A percentile compares a stretch with the other conserved stretches of the same genome.
phyloP scores from a whole-genome alignment of 768 basidiomycete genomes.

The Suillus plorans region DNA sequence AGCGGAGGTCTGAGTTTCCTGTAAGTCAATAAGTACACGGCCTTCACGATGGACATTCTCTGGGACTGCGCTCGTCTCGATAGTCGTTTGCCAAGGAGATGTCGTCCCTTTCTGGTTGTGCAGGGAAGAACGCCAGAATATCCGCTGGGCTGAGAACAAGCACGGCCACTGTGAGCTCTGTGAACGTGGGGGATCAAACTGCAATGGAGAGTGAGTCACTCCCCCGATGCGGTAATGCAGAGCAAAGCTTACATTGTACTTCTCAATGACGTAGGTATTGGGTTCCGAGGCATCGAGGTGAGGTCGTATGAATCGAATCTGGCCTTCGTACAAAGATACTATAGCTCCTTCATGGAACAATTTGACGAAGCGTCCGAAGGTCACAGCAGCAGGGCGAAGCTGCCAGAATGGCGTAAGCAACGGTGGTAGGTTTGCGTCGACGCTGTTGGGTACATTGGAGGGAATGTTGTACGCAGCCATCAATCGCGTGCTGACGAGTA shows the following conservation, averaged over 20 bases:
- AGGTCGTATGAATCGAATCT: slow-evolving; percentile 25
- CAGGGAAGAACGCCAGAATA: slow-evolving; percentile 28
- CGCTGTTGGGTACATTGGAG: not conserved
- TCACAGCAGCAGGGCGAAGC: slow-evolving; percentile 18
- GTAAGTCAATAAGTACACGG: slow-evolving; percentile 23
- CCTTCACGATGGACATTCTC: slow-evolving; percentile 15
- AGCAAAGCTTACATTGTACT: slow-evolving; percentile 18
- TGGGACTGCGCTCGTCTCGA: not conserved
- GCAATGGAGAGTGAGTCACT: not conserved
- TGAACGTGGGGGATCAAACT: slow-evolving; percentile 21
- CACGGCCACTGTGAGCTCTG: slow-evolving; percentile 20
- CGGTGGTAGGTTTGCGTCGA: slow-evolving; percentile 6
- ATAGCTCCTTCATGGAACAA: slow-evolving; percentile 27
- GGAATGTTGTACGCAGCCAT: slow-evolving; percentile 29
- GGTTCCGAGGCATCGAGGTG: slow-evolving; percentile 19
- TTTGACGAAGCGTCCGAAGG: slow-evolving; percentile 28
- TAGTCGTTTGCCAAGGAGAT: not conserved
- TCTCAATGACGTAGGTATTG: slow-evolving; percentile 15
- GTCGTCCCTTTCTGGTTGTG: slow-evolving; percentile 3
- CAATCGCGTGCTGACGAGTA: slow-evolving; percentile 25
- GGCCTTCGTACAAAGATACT: slow-evolving; percentile 26
- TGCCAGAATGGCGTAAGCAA: slow-evolving; percentile 20
- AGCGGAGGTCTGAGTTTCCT: slow-evolving; percentile 10
- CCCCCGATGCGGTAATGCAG: not conserved
- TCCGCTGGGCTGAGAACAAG: slow-evolving; percentile 26